These are phyloP conservation scores for Linnemannia zychae DNA, from an alignment of 192 early-diverging fungal species.

Conservation along the genomic window DNA sequence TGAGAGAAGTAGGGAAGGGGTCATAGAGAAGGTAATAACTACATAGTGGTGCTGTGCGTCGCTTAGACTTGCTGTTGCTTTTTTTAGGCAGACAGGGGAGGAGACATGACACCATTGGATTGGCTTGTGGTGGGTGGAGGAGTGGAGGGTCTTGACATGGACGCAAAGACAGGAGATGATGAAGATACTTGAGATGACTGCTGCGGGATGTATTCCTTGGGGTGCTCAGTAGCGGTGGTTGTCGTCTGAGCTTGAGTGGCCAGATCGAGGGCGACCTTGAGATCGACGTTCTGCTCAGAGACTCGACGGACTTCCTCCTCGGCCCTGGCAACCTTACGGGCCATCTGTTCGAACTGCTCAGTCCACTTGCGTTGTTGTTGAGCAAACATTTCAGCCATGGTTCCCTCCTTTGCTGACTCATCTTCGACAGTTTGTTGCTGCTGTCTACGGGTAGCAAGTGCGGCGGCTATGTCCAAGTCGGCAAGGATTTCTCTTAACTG, in stretches of 20 bases:
- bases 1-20: background rate
- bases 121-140: background rate
- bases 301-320: slow-evolving; percentile 26
- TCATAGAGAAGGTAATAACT: background rate
- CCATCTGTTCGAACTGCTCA: slow-evolving; percentile 41
- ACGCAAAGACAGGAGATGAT: background rate
- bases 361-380: slow-evolving; percentile 43
- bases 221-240: background rate
- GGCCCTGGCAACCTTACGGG: slow-evolving; percentile 13
- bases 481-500: slow-evolving; percentile 6
- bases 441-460: background rate
- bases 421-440: background rate
- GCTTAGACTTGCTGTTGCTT: background rate
- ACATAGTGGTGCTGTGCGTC: background rate
- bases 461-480: slow-evolving; percentile 24
- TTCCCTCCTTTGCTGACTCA: background rate
- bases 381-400: slow-evolving; percentile 16
- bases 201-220: background rate
- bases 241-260: background rate
- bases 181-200: background rate
- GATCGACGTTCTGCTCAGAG: slow-evolving; percentile 26
- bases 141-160: background rate
- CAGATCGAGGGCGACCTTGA: slow-evolving; percentile 31
- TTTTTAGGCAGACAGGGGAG: background rate
- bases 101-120: background rate